Evolutionary conservation across 805 yeast species (phyloP).

Genomic region (Candida arabinofermentans): DNA sequence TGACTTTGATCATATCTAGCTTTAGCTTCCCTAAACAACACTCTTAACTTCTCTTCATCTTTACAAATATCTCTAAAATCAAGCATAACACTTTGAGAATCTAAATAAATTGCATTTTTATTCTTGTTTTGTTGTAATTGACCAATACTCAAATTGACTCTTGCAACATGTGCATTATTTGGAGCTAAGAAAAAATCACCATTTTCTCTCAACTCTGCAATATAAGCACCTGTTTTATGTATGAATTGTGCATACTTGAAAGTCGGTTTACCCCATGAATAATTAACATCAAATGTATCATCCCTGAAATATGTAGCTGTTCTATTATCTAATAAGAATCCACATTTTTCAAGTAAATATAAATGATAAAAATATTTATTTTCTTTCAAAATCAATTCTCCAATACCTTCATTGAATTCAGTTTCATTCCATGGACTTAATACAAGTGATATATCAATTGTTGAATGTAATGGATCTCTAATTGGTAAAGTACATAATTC

Average conservation of each 20-base stretch:
- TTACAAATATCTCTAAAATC: conserved; percentile 62
- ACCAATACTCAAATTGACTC: conserved; percentile 51
- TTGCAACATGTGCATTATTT: conserved; percentile 75
- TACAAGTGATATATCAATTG: conserved; percentile 61
- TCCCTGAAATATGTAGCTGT: conserved; percentile 59
- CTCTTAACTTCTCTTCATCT: conserved; percentile 42
- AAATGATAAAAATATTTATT: conserved; percentile 74
- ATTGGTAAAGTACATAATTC: conserved; percentile 76
- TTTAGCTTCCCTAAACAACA: conserved; percentile 58
- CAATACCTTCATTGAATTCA: conserved; percentile 35
- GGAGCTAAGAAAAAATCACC: conserved; percentile 83
- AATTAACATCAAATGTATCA: conserved; percentile 57
- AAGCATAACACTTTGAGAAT: conserved; percentile 72
- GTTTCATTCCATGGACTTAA: conserved; percentile 69
- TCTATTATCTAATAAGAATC: conserved; percentile 78
- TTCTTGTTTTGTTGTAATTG: conserved; percentile 21
- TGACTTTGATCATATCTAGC: conserved; percentile 38
- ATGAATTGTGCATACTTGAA: conserved; percentile 86
- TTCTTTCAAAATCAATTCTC: conserved; percentile 35
- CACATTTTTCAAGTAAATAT: conserved; percentile 61
- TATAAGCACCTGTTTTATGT: conserved; percentile 83
- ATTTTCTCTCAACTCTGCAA: conserved; percentile 78
- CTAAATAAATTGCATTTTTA: conserved; percentile 37
- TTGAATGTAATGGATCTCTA: conserved; percentile 84
- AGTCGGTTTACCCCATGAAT: conserved; percentile 88